phyloP scores from a whole-genome alignment of 352 stramenopile species.

The Pythium aquatile region DNA sequence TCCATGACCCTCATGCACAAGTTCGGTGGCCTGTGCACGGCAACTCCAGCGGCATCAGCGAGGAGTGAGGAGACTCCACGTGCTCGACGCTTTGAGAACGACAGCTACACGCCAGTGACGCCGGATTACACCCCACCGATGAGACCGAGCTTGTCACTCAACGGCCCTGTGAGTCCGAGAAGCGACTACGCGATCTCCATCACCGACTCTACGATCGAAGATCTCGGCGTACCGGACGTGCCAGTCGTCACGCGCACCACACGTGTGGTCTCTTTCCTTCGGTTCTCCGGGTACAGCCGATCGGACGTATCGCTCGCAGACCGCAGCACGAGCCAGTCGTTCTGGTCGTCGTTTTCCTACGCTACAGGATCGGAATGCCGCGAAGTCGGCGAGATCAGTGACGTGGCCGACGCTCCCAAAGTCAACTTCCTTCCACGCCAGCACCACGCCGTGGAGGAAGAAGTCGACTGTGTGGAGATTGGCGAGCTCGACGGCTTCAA shows the following conservation, averaged over 20 bases:
- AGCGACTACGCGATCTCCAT: constrained; percentile 16
- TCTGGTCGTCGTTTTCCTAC: constrained; percentile 8
- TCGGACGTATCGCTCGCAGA: constrained; percentile 18
- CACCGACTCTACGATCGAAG: not conserved
- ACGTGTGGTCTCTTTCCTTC: constrained; percentile 21
- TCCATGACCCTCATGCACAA: constrained; percentile 25
- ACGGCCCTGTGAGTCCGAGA: not conserved
- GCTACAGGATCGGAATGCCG: constrained; percentile 8
- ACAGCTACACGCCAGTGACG: not conserved
- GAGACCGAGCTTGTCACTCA: not conserved
- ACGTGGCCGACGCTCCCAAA: not conserved
- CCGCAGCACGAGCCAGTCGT: constrained; percentile 16
- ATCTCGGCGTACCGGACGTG: not conserved
- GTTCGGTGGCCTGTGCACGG: constrained; percentile 5
- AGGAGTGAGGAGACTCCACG: not conserved
- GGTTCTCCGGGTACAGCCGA: constrained; percentile 23
- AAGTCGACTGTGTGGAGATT: constrained; percentile 16
- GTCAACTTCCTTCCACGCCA: not conserved
- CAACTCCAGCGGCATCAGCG: not conserved
- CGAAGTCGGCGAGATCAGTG: not conserved
- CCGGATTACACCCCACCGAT: not conserved
- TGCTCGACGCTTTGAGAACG: not conserved
- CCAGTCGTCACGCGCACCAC: not conserved
- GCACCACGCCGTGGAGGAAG: not conserved
- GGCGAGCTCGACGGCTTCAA: constrained; percentile 11